phyloP scores from a whole-genome alignment of 2,329 filamentous ascomycete species.

The Pezicula neosporulosa region DNA sequence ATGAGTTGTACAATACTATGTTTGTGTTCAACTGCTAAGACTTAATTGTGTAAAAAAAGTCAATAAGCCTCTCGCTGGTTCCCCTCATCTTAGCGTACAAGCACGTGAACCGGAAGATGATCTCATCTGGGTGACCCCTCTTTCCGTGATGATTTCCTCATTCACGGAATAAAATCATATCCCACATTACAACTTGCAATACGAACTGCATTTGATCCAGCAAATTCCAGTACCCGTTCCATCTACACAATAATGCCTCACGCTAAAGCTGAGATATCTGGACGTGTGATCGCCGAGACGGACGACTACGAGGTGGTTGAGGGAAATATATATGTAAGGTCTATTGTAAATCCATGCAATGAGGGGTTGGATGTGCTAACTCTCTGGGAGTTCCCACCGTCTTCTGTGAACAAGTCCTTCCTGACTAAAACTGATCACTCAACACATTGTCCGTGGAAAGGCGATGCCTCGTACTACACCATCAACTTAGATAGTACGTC shows the following conservation, averaged over 20 bases:
- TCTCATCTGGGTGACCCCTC: neutral
- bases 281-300: constrained; percentile 40
- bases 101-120: neutral
- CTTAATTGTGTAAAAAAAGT: neutral
- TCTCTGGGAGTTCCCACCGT: constrained; percentile 29
- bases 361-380: constrained; percentile 11
- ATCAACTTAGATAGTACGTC: constrained; percentile 35
- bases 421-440: constrained; percentile 36
- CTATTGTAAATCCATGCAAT: constrained; percentile 7
- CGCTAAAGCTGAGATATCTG: constrained; percentile 36
- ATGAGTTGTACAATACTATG: no score
- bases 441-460: constrained; percentile 44
- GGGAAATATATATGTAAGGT: constrained; percentile 43
- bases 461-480: constrained; percentile 43
- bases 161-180: neutral
- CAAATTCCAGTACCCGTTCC: no score
- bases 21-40: neutral
- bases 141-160: neutral
- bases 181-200: neutral
- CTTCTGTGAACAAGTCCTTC: constrained; percentile 34
- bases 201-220: neutral
- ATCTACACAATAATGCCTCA: neutral
- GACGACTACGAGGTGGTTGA: constrained; percentile 43
- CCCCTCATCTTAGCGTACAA: neutral
- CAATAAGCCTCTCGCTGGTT: neutral